Evolutionary conservation across 2,329 filamentous ascomycete genomes (phyloP).

Genomic region (Paracoccidioides brasiliensis): DNA sequence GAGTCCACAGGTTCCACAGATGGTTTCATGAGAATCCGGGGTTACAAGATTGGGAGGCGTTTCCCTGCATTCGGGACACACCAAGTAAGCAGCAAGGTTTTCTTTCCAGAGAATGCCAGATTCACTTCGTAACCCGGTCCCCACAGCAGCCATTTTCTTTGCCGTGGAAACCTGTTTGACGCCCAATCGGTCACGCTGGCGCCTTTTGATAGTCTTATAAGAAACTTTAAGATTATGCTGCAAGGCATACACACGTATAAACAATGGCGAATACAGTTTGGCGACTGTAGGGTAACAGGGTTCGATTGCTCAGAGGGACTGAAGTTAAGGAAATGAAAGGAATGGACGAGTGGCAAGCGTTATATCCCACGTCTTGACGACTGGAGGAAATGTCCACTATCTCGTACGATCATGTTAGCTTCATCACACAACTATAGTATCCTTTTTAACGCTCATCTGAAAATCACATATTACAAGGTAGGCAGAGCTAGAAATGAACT

Average conservation of each 20-base stretch:
- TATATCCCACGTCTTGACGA: slow-evolving; percentile 4
- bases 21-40: slow-evolving; percentile 84
- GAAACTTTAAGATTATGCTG: slow-evolving; percentile 34
- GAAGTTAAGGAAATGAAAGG: not conserved
- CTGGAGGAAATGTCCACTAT: slow-evolving; percentile 20
- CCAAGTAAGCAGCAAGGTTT: slow-evolving; percentile 73
- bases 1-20: slow-evolving; percentile 82
- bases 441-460: slow-evolving; percentile 2
- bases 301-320: not conserved
- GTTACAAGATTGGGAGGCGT: slow-evolving; percentile 85
- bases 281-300: slow-evolving; percentile 23
- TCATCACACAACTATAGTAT: slow-evolving; percentile 9
- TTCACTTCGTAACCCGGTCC: slow-evolving; percentile 33
- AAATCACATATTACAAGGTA: slow-evolving; percentile 2
- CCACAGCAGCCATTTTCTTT: slow-evolving; percentile 24
- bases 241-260: slow-evolving; percentile 44
- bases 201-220: slow-evolving; percentile 33
- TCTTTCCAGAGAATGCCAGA: slow-evolving; percentile 50
- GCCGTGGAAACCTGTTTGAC: slow-evolving; percentile 17
- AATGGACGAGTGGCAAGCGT: slow-evolving; percentile 15
- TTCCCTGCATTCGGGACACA: slow-evolving; percentile 85
- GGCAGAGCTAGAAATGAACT: slow-evolving; percentile 9
- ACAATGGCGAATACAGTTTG: slow-evolving; percentile 61
- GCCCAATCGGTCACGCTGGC: slow-evolving; percentile 23
- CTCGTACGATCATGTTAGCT: slow-evolving; percentile 23